A percentile compares a stretch with the other conserved stretches of the same genome.
These are phyloP conservation scores for Adansonia gregorii DNA, from an alignment of 441 rosid species.

Conservation along the genomic window DNA sequence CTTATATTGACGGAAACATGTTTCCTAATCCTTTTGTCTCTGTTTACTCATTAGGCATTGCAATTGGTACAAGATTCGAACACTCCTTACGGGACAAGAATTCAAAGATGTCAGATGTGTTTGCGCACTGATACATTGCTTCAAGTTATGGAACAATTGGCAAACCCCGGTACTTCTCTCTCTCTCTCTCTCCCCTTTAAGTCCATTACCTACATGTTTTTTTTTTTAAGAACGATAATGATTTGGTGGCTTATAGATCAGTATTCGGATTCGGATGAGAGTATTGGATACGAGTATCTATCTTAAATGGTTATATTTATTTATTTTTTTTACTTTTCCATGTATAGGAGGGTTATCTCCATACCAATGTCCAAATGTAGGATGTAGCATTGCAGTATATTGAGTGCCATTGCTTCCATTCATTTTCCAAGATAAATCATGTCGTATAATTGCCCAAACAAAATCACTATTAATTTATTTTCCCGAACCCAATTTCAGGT, in stretches of 20 bases:
- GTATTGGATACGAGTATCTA: too few species aligned
- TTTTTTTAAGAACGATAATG: background rate
- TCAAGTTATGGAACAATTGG: slow-evolving; percentile 75
- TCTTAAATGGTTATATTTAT: too few species aligned
- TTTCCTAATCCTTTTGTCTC: background rate
- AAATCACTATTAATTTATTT: background rate
- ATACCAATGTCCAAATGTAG: too few species aligned
- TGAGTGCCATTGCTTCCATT: background rate
- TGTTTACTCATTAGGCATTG: slow-evolving; percentile 61
- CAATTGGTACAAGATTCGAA: slow-evolving; percentile 88
- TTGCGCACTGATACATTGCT: slow-evolving; percentile 65
- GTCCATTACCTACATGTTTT: background rate
- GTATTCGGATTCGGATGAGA: too few species aligned
- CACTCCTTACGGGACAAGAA: slow-evolving; percentile 58
- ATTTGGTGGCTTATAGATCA: background rate
- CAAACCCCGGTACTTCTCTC: slow-evolving; percentile 70
- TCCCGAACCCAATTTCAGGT: slow-evolving; percentile 35
- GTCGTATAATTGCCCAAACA: background rate
- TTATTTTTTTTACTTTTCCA: too few species aligned
- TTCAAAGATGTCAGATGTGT: slow-evolving; percentile 88
- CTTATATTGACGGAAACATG: background rate
- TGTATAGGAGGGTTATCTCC: too few species aligned
- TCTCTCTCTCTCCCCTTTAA: background rate
- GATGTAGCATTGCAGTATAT: slow-evolving; percentile 39
- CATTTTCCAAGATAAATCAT: background rate